Evolutionary conservation across 1,284 basidiomycete genomes (phyloP), one percentile per base, ranked within the genome.

Genomic region (Cutaneotrichosporon mucoides): DNA sequence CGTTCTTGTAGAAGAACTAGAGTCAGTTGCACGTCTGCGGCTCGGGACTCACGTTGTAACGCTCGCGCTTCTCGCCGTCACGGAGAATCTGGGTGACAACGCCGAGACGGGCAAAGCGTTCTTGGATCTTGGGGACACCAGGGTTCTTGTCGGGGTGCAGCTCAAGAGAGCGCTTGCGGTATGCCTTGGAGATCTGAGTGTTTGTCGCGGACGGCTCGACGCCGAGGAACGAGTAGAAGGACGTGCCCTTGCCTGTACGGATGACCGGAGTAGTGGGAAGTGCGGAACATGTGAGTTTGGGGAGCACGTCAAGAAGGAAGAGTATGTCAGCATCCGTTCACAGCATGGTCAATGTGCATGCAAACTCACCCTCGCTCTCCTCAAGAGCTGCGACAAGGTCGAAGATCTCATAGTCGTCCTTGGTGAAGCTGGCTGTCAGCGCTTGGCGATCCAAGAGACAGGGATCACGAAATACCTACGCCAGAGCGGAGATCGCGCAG

Each of bases 401-500:
- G 71, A 97, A 97, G 55, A 97, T 93, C 78, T 97, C 93, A 81
- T 93, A 84, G 80, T 94, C 91, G 77, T 92, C 88, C 86, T 92
- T 72, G 34, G 67, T 59, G 70, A 73, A 76, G 3, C 73, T 75
- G 35, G 9, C 24, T 24, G 24, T 24, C 24, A 24, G 24, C 24
- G 24, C 24, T 24, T 24, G 24, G 24, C 24, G 24, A 24, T 24
- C 24, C 24, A 24, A 24, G 24, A 24, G 24, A 24, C 24, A 24
- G 24, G 24, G 24, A 24, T 24, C 24, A 24, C 24, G 24, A 3
- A 16, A 5, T 11, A 49, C 57, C 49, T 45, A 60, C 58, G 62
- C 62, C 12, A 52, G 38, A 3, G 50, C 60, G n/a, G 41, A 15
- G 6, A 47, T 43, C 44, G 57, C 50, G 35, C 43, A 61, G 10